These are phyloP conservation scores for Ceratocystis papillata DNA, from an alignment of 2,329 filamentous ascomycete genomes.

Conservation along the genomic window DNA sequence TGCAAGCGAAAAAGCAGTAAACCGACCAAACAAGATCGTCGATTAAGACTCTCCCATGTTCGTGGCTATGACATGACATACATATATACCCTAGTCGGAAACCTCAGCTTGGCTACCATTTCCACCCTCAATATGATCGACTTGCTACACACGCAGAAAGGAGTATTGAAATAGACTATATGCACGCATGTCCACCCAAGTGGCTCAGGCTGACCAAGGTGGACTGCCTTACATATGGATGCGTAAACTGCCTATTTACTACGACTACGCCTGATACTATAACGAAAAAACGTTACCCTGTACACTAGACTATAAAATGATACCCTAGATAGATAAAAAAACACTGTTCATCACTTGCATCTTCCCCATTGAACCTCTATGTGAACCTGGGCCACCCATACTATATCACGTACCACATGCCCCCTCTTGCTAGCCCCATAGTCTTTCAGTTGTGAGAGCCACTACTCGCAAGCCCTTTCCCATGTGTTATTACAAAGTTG, in stretches of 20 bases:
- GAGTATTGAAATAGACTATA: too few relatives aligned
- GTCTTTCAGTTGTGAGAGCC: too few relatives aligned
- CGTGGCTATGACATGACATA: neutral
- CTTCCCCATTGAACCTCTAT: too few relatives aligned
- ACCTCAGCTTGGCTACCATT: neutral
- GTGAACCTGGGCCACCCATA: too few relatives aligned
- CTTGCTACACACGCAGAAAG: neutral
- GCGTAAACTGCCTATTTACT: neutral
- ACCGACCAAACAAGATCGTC: neutral
- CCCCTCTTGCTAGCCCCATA: too few relatives aligned
- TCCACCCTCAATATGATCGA: neutral
- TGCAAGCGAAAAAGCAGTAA: neutral
- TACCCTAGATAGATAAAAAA: conserved; percentile 6
- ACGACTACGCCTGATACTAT: neutral
- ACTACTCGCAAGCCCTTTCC: neutral
- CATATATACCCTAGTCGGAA: neutral
- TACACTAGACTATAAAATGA: conserved; percentile 3
- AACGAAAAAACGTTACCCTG: neutral
- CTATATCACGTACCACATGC: too few relatives aligned
- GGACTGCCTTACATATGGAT: neutral
- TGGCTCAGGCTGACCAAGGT: too few relatives aligned
- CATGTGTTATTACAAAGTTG: conserved; percentile 9
- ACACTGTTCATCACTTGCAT: neutral
- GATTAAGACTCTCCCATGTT: neutral
- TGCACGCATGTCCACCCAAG: too few relatives aligned